Evolutionary conservation across 1,139 yeast species (phyloP), one percentile per base, ranked within the genome.

Genomic region (Kluyveromyces sp.): DNA sequence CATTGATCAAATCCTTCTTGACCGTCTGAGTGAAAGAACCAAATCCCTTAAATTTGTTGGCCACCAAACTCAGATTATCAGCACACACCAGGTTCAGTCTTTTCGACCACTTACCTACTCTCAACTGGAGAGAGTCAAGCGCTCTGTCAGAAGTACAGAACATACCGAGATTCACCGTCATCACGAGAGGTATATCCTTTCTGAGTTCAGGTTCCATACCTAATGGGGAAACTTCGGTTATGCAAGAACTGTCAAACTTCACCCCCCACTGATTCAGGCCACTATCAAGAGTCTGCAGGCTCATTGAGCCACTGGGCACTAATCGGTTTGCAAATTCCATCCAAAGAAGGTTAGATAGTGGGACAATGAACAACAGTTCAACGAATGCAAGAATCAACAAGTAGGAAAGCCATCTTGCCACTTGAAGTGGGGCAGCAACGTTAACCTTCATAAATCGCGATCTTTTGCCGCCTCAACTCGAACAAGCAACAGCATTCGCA

Each of bases 361-460:
- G 65, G 20, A 56, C 44, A 12, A 61, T 51, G 6, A 61, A 30
- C 12, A 57, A 18, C 2, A 59, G 7, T 39, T 60, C 56, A 17
- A 59, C 49, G 8, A 50, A 18, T 9, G 56, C 40, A n/a, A 56
- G 29, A 3, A 50, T 33, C 2, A 49, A 19, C 4, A 49, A 25
- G 34, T 60, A 59, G 1, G 52, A 42, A 22, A 51, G 44, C 62
- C 63, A 58, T 53, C 60, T 63, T 13, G 56, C 40, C 36, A 55
- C 30, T 40, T 57, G 61, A 11, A 60, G 49, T 15, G 64, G 64
- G 19, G 48, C 47, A 3, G 61, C 46, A 9, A 61, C 26, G 45
- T 61, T 58, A 9, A 61, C 32, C 35, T 48, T 49, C 65, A 61
- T 59, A 22, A n/a, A n/a, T n/a, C n/a, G n/a, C n/a, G n/a, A n/a